Percentiles rank a stretch among this genome's conserved stretches.
Conservation (phyloP, 2,329 filamentous ascomycete genomes). For the Trichoderma koningii region DNA sequence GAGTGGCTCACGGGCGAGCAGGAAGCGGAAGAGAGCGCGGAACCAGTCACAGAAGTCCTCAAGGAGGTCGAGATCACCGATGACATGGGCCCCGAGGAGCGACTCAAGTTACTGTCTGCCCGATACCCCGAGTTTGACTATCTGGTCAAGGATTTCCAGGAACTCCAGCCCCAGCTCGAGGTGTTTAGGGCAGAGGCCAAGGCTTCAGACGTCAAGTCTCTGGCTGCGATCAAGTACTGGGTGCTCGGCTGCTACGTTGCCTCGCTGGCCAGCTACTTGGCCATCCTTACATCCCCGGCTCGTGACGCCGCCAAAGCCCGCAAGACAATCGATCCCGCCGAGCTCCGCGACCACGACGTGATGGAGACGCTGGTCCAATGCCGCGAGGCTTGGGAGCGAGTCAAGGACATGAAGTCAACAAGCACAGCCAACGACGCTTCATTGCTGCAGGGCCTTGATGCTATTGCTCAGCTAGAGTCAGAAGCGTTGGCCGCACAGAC, state of each 20-base stretch:
- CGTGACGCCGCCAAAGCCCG: slow-evolving; percentile 56
- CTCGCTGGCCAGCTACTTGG: slow-evolving; percentile 89
- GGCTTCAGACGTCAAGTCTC: slow-evolving; percentile 51
- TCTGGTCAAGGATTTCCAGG: slow-evolving; percentile 75
- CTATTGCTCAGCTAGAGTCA: slow-evolving; percentile 27
- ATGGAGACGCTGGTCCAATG: slow-evolving; percentile 84
- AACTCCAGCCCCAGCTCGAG: slow-evolving; percentile 67
- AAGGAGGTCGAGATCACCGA: slow-evolving; percentile 80
- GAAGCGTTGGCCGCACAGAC: slow-evolving; percentile 36
- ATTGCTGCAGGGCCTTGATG: slow-evolving; percentile 35
- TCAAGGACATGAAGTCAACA: slow-evolving; percentile 63
- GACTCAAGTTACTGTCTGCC: slow-evolving; percentile 71
- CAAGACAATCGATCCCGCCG: slow-evolving; percentile 69
- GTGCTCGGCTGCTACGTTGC: slow-evolving; percentile 84
- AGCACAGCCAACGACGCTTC: slow-evolving; percentile 43
- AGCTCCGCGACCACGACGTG: slow-evolving; percentile 84
- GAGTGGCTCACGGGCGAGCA: slow-evolving; percentile 72
- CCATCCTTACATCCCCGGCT: slow-evolving; percentile 80
- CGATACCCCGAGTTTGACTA: slow-evolving; percentile 92
- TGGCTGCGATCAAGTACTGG: slow-evolving; percentile 73
- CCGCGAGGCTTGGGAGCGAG: slow-evolving; percentile 75
- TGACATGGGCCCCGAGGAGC: slow-evolving; percentile 74
- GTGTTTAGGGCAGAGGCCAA: slow-evolving; percentile 61
- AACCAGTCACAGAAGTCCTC: slow-evolving; percentile 81
- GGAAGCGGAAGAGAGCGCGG: slow-evolving; percentile 53